Base-by-base conservation (phyloP, 352 stramenopile genomes). In the Pythium brassicae region DNA sequence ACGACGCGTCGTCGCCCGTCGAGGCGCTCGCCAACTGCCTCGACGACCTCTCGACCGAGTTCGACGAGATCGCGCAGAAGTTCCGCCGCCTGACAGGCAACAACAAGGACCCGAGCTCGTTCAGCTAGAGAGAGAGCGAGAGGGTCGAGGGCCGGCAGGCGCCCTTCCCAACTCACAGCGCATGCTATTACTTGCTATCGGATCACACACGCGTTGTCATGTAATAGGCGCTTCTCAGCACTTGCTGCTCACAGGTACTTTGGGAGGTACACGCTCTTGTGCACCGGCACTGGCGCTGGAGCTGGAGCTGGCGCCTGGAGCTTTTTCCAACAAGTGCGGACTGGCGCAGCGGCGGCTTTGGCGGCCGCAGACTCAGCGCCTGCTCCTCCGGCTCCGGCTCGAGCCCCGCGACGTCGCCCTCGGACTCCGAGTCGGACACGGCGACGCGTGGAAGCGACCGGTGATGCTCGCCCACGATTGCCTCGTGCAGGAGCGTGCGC, bases 31-130 rank as follows among this genome's bases (percentile, higher is more conserved):
- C 76, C 57, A 91, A 89, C 62, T 90, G 77, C 59, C 76, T 92
- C 35, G 83, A 94, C 62, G 83, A 94, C 59, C 76, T 94, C 44
- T 91, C 79, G 60, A 91, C 80, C 59, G 83, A 94, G 68, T 94
- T 94, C 57, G 81, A 94, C 61, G 82, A 92, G 66, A 78, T 94
- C 54, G 81, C 81, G 58, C 81, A 89, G 46, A 89, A 90, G 58
- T 94, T 94, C 63, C 81, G 83, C 22, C 80, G 80, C 42, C 64
- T 86, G 25, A 91, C 80, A 7, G 83, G 83, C 57, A 92, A 88
- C 75, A 86, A 78, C 34, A 93, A 93, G 76, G 78, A 93, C 63
- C 72, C 79, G 52, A 89, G 80, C 48, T 82, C 76, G 17, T 93
- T 93, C 61, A 93, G 76, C 66, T 92, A 87, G 57, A n/a, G 53